Evolutionary conservation across 2,329 filamentous ascomycete genomes (phyloP), one percentile per base, ranked within the genome.

Genomic region (Aphanoascus verrucosus): DNA sequence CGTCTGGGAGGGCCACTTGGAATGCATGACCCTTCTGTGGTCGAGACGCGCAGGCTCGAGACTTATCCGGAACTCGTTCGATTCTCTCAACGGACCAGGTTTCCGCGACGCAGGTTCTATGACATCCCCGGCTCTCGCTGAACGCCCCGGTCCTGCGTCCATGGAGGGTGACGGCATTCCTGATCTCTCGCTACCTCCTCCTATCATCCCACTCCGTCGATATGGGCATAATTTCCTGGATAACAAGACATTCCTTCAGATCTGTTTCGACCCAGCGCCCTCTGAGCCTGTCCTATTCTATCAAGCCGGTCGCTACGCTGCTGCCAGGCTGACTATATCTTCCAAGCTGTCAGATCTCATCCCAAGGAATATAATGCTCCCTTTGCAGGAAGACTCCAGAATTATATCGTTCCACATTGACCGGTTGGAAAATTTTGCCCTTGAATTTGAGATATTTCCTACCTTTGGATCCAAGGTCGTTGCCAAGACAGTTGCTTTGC

Each of bases 191-290:
- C 77, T 98, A 11, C 93, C 93, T 19, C 93, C 93, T 17, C 93
- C 93, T 0, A 97, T 98, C 59, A 96, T 98, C 60, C 93, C 93
- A 0, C 77, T 97, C 46, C 82, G 93, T 60, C 81, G 93, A 62
- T 98, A 98, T 63, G 93, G 93, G 14, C 93, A 98, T 73, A 98
- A 97, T 69, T 98, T 98, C 76, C 77, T 98, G 35, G 93, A 98
- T 65, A 95, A 88, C 31, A 98, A 97, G 73, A 94, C 90, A 0
- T 94, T 96, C 58, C 83, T 98, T 11, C 88, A 96, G 63, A 85
- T 98, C 59, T 88, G 80, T 61, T 97, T 98, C 63, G 88, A 91
- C 49, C 53, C 56, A 12, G 41, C 51, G 2, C 43, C 57, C 8
- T 52, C 54, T 2, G 78, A 93, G 48, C 86, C 93, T 0, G 83